These are phyloP conservation scores for Fusarium xylarioides DNA, from an alignment of 2,329 filamentous ascomycete species.

Conservation along the genomic window DNA sequence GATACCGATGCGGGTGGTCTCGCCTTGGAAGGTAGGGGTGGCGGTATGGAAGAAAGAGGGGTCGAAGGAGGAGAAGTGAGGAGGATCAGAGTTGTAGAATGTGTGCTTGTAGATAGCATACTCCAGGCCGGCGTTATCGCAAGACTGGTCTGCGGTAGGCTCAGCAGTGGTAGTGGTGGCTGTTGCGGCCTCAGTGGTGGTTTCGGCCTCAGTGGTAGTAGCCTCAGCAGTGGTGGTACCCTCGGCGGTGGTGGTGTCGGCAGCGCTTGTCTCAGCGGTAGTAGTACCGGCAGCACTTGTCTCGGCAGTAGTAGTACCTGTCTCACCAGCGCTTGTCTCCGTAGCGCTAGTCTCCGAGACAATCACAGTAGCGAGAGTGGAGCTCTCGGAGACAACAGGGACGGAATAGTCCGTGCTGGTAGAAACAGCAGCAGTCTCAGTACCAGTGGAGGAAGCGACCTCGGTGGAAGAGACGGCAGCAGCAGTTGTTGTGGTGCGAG, in stretches of 20 bases:
- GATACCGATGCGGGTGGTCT: conserved; percentile 1
- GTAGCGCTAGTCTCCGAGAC: background rate
- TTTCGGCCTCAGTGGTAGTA: background rate
- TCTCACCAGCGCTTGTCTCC: background rate
- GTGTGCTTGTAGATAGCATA: background rate
- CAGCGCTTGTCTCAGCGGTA: background rate
- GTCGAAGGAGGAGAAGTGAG: background rate
- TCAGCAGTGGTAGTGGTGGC: background rate
- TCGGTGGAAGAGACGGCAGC: background rate
- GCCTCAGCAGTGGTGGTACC: background rate
- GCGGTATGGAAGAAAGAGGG: background rate
- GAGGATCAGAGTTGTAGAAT: conserved; percentile 1
- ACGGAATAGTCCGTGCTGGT: background rate
- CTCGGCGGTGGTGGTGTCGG: background rate
- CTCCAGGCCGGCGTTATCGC: background rate
- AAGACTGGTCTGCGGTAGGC: conserved; percentile 9
- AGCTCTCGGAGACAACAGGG: background rate
- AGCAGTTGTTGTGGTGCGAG: background rate
- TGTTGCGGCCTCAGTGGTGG: background rate
- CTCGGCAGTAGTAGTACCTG: background rate
- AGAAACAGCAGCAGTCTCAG: background rate
- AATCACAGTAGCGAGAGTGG: background rate
- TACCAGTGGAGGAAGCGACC: background rate
- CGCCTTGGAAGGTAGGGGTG: background rate
- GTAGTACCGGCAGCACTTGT: background rate